Evolutionary conservation across 768 basidiomycete genomes (phyloP), one percentile per base, ranked within the genome.

Genomic region (Lepiota subincarnata): DNA sequence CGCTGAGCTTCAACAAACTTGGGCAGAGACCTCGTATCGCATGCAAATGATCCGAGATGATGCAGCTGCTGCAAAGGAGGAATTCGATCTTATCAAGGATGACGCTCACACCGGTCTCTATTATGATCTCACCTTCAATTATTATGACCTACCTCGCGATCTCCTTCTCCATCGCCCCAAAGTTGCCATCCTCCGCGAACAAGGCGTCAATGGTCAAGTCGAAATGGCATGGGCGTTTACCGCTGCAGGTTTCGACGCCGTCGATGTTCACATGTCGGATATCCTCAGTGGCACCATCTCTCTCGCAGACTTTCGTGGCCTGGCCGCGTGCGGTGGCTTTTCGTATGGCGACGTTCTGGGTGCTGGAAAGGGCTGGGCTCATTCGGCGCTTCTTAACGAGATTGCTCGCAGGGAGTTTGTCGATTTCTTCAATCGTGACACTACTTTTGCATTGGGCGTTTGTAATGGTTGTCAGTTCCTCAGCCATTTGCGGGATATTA

Each of bases 391-490:
- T 16, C 80, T 97, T 41, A 88, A 98, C 70, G 73, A 76, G 40
- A 72, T 69, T 11, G 90, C 92, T 2, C 79, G 90, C n/a, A 70
- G 66, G 18, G 87, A 92, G 63, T 98, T 98, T 68, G 63, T 72
- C 6, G 69, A 67, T 10, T 99, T 98, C 79, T 98, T 99, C 74
- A 66, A 75, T 47, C 77, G 91, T 38, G 70, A 80, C n/a, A 76
- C 83, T 60, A 92, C 93, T 0, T 98, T 98, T 67, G 81, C 90
- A 0, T 79, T 99, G 40, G 96, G 86, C 10, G 93, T 99, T 28
- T 99, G 97, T 73, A 99, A 99, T 64, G 97, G 97, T 3, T 99
- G 97, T 70, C 97, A 99, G 70, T 92, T 98, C 80, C 83, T 99
- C 64, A 87, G 87, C 62, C 87, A 92, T 61, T 79, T 99, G 43